Conservation (phyloP, 208 protist genomes). For the Acanthamoeba divionensis region DNA sequence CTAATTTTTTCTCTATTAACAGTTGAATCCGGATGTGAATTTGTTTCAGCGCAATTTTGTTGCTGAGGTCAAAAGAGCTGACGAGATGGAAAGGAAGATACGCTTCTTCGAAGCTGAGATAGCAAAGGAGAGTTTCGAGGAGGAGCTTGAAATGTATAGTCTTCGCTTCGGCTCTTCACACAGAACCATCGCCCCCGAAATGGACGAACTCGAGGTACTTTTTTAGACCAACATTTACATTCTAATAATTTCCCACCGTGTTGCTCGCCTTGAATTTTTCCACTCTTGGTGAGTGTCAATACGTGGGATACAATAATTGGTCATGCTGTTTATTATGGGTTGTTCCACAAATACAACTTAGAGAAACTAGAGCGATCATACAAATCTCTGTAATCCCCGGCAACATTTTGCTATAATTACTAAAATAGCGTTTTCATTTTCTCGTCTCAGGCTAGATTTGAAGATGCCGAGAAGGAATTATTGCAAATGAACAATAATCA, state of each 20-base stretch:
- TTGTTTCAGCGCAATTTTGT: conserved; percentile 96
- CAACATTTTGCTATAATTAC: no score
- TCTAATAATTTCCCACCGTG: no score
- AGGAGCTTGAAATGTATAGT: background rate
- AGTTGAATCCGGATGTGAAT: conserved; percentile 87
- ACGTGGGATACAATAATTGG: no score
- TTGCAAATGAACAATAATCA: conserved; percentile 85
- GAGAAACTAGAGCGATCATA: no score
- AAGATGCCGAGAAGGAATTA: conserved; percentile 87
- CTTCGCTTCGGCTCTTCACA: background rate
- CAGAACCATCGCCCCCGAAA: conserved; percentile 24
- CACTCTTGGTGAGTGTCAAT: background rate
- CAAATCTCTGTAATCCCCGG: no score
- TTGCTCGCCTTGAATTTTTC: no score
- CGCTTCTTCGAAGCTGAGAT: conserved; percentile 92
- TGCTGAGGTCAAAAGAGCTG: conserved; percentile 93
- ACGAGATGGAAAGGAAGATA: conserved; percentile 95
- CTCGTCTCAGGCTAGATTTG: conserved; percentile 6
- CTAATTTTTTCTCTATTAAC: conserved; percentile 15
- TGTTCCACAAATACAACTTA: no score
- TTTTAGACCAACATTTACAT: background rate
- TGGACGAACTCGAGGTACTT: conserved; percentile 73
- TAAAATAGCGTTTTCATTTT: no score
- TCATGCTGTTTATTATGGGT: no score
- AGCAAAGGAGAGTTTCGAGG: conserved; percentile 44